Evolutionary conservation across 2,329 filamentous ascomycete genomes (phyloP), one percentile per base, ranked within the genome.

Genomic region (Diaporthe helianthi): DNA sequence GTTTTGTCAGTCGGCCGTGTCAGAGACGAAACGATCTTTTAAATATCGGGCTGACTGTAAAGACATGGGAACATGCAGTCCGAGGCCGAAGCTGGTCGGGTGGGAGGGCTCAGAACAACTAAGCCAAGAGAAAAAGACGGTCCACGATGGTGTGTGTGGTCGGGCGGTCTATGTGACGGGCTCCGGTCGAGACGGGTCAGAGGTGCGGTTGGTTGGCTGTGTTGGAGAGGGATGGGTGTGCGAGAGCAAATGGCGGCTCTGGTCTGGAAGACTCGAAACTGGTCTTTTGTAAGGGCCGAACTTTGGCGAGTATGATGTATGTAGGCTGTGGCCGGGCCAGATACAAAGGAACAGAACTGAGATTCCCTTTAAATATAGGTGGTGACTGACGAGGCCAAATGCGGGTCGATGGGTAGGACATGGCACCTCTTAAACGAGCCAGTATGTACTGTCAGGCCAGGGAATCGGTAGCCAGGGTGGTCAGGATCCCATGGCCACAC

Each of bases 1-100:
- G 47, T 46, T 61, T 31, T 74, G 72, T 80, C 77, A 79, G 73
- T 78, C 78, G 69, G 78, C 78, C 71, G 78, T 77, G 74, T 79
- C 77, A 72, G 76, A 75, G 73, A 77, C 74, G 70, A 76, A 74
- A 72, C 69, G 72, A 70, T 75, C 72, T 70, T 73, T 74, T 71
- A 71, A 72, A 69, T 70, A 72, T 68, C 55, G 72, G 58, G 71
- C 58, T 49, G 67, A 68, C 69, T 77, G 74, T 58, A 76, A 75
- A 75, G 77, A 79, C 78, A 80, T 80, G 75, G 73, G 74, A 68
- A 72, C 74, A 76, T 77, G 65, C 31, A 31, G 15, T 41, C 26
- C 17, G 19, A 58, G 54, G 36, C 36, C 26, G 29, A 58, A 49
- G 58, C 10, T 58, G 41, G 38, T 24, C 22, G 61, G 46, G 31